Base-by-base conservation (phyloP, 371 early-diverging fungal genomes). In the Haplosporangium sp. region DNA sequence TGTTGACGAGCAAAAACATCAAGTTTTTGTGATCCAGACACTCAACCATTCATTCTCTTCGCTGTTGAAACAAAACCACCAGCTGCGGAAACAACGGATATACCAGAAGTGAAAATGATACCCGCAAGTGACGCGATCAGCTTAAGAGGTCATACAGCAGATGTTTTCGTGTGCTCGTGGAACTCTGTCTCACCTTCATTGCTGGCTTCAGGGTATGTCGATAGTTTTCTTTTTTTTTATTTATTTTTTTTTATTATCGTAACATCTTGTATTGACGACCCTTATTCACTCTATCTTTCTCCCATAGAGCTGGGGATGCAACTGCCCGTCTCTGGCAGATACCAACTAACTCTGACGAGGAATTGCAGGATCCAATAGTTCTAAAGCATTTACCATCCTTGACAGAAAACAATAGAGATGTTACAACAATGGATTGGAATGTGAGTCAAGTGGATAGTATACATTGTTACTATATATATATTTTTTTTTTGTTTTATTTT, bases 371-470 rank as follows among this genome's bases (percentile, higher is more conserved):
- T n/a, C 88, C 90, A 2, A 87, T 87, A 56, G 85, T 91, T 9
- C 83, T 91, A n/a, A 86, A 88, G 55, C 91, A 91, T 82, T 71
- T 87, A 37, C 87, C 90, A 40, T 86, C 85, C 42, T 67, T 85
- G 38, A 86, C 84, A 19, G 89, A 86, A 5, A 84, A 72, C 56
- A 90, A 88, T 60, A 89, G 90, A 60, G 91, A 93, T 63, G 94
- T 96, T 5, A 95, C 95, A n/a, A 87, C 96, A 1, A 77, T 98
- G 74, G 95, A 92, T 58, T 98, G 98, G 98, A 95, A 93, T 85
- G 96, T 94, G 87, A 85, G 92, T 17, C 11, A 27, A 47, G 5
- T 9, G 39, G 7, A 27, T 27, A 27, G 27, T 27, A 27, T 27
- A 27, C 6, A 52, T 52, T 52, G 4, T 38, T 19, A 56, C 15